Evolutionary conservation across 768 basidiomycete species (phyloP).

Genomic region (Lactarius pseudohatsudake): DNA sequence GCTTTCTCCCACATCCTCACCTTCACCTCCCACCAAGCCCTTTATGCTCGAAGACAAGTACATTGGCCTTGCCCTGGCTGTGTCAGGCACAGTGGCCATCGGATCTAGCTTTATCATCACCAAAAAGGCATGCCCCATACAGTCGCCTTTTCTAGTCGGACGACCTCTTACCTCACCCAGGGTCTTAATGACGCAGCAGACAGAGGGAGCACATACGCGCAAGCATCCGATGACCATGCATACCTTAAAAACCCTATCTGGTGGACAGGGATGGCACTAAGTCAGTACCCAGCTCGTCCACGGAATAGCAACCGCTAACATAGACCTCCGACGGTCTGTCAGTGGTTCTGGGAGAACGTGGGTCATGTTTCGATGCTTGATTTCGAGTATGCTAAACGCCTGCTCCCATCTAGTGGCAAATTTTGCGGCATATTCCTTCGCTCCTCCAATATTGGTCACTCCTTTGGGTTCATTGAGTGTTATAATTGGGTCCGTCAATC

Average conservation of each 20-base stretch:
- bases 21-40: background rate
- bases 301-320: background rate
- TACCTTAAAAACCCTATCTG: conserved; percentile 92
- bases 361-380: conserved; percentile 27
- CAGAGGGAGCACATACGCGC: conserved; percentile 45
- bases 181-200: conserved; percentile 86
- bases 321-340: conserved; percentile 5
- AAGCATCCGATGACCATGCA: conserved; percentile 77
- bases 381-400: background rate
- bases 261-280: conserved; percentile 94
- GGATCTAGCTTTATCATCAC: conserved; percentile 98
- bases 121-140: conserved; percentile 72
- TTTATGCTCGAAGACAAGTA: conserved; percentile 90
- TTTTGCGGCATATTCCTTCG: conserved; percentile 97
- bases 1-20: conserved; percentile 5
- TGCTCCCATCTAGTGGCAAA: conserved; percentile 57
- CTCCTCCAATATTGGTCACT: conserved; percentile 97
- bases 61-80: conserved; percentile 86
- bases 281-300: conserved; percentile 50
- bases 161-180: conserved; percentile 41
- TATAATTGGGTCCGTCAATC: conserved; percentile 76
- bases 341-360: conserved; percentile 96
- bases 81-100: conserved; percentile 82
- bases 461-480: conserved; percentile 97
- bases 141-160: background rate